Conservation (phyloP, 495 filamentous ascomycete genomes). For the Hypoxylon rickii region DNA sequence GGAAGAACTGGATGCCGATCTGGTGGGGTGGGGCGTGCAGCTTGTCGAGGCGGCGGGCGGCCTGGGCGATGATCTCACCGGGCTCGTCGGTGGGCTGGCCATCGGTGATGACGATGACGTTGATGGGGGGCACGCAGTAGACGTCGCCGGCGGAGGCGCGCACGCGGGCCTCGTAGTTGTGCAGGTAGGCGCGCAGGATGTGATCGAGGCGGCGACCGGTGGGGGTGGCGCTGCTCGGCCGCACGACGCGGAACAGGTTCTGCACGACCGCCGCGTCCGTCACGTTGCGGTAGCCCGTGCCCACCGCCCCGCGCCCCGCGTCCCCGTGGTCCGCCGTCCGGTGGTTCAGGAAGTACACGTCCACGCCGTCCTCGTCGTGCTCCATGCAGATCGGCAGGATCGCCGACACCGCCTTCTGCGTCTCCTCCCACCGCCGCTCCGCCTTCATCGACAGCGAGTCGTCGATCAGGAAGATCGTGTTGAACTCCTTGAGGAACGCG, state of each 20-base stretch:
- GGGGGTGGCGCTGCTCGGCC: conserved; percentile 70
- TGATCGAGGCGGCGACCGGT: conserved; percentile 73
- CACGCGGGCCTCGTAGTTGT: conserved; percentile 41
- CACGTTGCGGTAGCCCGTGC: conserved; percentile 62
- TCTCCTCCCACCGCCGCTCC: conserved; percentile 71
- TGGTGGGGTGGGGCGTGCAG: conserved; percentile 79
- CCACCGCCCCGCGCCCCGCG: conserved; percentile 38
- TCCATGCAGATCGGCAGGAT: conserved; percentile 86
- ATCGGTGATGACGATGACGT: conserved; percentile 94
- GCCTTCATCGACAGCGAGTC: conserved; percentile 91
- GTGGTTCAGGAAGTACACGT: conserved; percentile 89
- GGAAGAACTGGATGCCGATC: conserved; percentile 95
- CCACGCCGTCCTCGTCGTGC: conserved; percentile 88
- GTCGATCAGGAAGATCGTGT: conserved; percentile 93
- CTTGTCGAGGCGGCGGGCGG: conserved; percentile 72
- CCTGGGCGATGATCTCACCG: conserved; percentile 68
- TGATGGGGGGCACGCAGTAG: conserved; percentile 74
- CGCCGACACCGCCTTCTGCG: conserved; percentile 67
- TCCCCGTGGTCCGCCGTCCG: conserved; percentile 31
- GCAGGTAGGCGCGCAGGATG: conserved; percentile 73
- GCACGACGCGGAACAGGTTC: conserved; percentile 68
- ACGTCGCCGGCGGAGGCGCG: conserved; percentile 47
- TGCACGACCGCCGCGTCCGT: conserved; percentile 55
- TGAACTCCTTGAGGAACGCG: conserved; percentile 82
- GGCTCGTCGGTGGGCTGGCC: conserved; percentile 83